A percentile compares a stretch with the other conserved stretches of the same genome.
Conservation (phyloP, 805 yeast species). For the Hanseniaspora guilliermondii region DNA sequence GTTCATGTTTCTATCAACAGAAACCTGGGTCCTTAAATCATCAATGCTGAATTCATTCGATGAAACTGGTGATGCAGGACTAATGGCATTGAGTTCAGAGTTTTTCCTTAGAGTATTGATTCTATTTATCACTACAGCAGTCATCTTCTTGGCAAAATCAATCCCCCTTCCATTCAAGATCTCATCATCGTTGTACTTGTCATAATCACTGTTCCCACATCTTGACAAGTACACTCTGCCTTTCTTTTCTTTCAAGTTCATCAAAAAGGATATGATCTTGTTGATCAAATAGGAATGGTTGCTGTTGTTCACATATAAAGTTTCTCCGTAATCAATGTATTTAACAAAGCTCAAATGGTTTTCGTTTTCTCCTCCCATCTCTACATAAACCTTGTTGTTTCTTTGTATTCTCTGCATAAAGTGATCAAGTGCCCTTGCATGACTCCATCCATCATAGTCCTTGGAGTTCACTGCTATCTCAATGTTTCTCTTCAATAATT, state of each 20-base stretch:
- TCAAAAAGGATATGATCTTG: conserved; percentile 79
- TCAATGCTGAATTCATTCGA: background rate
- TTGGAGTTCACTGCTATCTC: conserved; percentile 78
- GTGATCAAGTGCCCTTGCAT: conserved; percentile 60
- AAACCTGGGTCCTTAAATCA: conserved; percentile 9
- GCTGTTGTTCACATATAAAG: conserved; percentile 55
- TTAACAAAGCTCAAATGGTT: conserved; percentile 61
- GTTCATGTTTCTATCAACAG: conserved; percentile 20
- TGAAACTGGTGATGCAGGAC: background rate
- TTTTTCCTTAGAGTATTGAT: conserved; percentile 23
- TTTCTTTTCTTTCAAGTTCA: conserved; percentile 76
- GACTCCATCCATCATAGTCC: conserved; percentile 69
- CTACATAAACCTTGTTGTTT: conserved; percentile 60
- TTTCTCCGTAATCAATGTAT: conserved; percentile 80
- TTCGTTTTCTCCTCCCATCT: conserved; percentile 40
- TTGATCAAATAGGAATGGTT: conserved; percentile 81
- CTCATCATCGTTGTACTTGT: conserved; percentile 63
- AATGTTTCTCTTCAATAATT: conserved; percentile 60
- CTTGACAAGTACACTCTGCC: conserved; percentile 92
- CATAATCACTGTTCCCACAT: conserved; percentile 41
- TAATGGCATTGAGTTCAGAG: conserved; percentile 1
- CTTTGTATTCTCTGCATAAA: conserved; percentile 59
- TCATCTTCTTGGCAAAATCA: conserved; percentile 51
- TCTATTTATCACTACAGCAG: conserved; percentile 38
- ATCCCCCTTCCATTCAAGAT: conserved; percentile 65